Evolutionary conservation across 2,329 filamentous ascomycete species (phyloP).

Genomic region (Phialemoniopsis sp.): DNA sequence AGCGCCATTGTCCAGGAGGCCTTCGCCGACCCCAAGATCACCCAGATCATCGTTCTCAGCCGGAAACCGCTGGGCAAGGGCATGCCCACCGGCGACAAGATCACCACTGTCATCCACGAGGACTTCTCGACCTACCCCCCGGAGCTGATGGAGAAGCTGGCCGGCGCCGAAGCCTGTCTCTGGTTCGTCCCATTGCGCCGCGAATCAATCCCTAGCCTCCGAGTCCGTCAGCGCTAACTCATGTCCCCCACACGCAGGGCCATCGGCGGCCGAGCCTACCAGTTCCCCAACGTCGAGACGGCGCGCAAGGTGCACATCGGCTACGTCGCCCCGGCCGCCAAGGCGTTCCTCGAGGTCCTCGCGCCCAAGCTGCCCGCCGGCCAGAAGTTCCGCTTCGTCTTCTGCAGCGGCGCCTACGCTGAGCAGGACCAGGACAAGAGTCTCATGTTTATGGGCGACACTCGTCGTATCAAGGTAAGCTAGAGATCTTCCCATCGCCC

Average conservation of each 20-base stretch:
- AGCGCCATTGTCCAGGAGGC: conserved; percentile 46
- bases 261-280: conserved; percentile 37
- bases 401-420: conserved; percentile 31
- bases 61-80: conserved; percentile 38
- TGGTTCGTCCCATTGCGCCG: conserved; percentile 39
- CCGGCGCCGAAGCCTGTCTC: conserved; percentile 56
- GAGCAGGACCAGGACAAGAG: conserved; percentile 26
- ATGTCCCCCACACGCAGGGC: conserved; percentile 21
- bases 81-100: conserved; percentile 36
- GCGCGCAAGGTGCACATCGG: conserved; percentile 51
- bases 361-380: conserved; percentile 19
- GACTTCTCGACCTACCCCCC: conserved; percentile 50
- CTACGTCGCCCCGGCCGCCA: conserved; percentile 57
- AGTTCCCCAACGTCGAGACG: conserved; percentile 39
- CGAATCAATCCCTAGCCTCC: too few species aligned
- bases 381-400: conserved; percentile 34
- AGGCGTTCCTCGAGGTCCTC: conserved; percentile 39
- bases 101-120: conserved; percentile 42
- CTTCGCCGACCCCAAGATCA: conserved; percentile 44
- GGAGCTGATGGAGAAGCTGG: conserved; percentile 31
- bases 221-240: too few species aligned
- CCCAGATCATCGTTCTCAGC: conserved; percentile 44
- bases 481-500: neutral
- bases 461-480: conserved; percentile 26
- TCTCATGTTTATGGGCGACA: conserved; percentile 29